Percentiles rank a stretch among this genome's conserved stretches.
Evolutionary conservation across 805 yeast species (phyloP).

Genomic region (Teunomyces pallodes): DNA sequence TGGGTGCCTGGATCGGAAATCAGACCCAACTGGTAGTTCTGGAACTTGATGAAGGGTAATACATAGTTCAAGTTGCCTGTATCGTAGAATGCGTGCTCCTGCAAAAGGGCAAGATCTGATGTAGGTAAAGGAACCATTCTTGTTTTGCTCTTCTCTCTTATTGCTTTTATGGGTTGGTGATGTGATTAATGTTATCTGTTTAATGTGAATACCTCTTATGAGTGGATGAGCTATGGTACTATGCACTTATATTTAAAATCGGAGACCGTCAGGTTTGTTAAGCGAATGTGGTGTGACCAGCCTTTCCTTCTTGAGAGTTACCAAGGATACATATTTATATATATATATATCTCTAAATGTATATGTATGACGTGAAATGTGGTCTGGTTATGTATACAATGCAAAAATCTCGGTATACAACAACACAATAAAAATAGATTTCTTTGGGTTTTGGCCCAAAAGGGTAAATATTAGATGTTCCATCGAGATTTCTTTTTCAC

Average conservation of each 20-base stretch:
- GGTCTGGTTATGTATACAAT: not conserved
- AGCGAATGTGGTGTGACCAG: constrained; percentile 5
- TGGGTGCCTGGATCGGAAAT: constrained; percentile 6
- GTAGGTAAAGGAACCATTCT: constrained; percentile 24
- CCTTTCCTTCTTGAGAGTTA: too few relatives aligned
- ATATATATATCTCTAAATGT: too few relatives aligned
- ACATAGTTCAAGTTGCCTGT: constrained; percentile 24
- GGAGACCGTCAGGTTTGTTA: too few relatives aligned
- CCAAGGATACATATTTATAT: not conserved
- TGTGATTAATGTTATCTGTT: too few relatives aligned
- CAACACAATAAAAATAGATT: not conserved
- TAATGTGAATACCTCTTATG: too few relatives aligned
- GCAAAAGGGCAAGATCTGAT: constrained; percentile 15
- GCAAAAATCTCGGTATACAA: not conserved
- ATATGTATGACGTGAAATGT: not conserved
- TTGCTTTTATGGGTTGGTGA: not conserved
- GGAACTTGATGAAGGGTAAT: constrained; percentile 20
- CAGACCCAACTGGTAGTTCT: constrained; percentile 14
- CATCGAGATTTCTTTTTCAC: not conserved
- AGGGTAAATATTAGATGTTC: not conserved
- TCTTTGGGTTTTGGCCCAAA: not conserved
- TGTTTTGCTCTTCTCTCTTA: not conserved
- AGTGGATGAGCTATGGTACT: too few relatives aligned
- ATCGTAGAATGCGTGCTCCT: constrained; percentile 30
- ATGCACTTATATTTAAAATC: too few relatives aligned